Evolutionary conservation across 2,329 filamentous ascomycete genomes (phyloP).

Genomic region (Xylariaceae sp.): DNA sequence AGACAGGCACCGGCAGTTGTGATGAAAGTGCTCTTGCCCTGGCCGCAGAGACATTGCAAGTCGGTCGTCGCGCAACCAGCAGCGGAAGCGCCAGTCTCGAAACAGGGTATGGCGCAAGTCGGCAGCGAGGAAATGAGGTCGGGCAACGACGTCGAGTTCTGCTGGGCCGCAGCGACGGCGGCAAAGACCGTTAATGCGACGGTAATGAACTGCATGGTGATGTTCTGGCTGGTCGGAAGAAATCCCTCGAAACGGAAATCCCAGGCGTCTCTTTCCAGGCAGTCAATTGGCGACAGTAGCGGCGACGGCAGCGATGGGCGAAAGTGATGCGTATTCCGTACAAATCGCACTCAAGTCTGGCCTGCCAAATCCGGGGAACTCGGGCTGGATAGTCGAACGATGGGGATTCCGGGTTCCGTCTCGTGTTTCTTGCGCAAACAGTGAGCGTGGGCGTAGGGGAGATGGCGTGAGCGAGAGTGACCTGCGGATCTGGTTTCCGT

Average conservation of each 20-base stretch:
- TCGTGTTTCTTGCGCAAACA: too few species aligned
- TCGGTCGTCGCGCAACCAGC: slow-evolving; percentile 28
- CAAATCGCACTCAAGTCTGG: slow-evolving; percentile 4
- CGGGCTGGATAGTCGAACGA: not conserved
- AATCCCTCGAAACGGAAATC: not conserved
- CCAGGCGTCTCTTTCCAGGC: not conserved
- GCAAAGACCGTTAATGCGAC: slow-evolving; percentile 17
- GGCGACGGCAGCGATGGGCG: too few species aligned
- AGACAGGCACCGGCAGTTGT: slow-evolving; percentile 24
- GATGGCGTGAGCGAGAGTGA: too few species aligned
- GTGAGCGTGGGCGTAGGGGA: too few species aligned
- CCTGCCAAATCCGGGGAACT: slow-evolving; percentile 2
- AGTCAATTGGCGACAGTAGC: not conserved
- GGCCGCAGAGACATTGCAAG: slow-evolving; percentile 30
- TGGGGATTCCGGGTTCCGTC: not conserved
- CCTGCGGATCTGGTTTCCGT: too few species aligned
- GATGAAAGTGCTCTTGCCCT: slow-evolving; percentile 25
- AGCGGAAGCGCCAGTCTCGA: slow-evolving; percentile 19
- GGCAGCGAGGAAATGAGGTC: slow-evolving; percentile 30
- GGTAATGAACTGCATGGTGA: slow-evolving; percentile 18
- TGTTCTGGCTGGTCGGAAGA: not conserved
- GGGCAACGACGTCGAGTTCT: slow-evolving; percentile 26
- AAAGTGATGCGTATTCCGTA: too few species aligned
- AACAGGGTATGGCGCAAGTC: slow-evolving; percentile 28
- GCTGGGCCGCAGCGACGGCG: slow-evolving; percentile 13